phyloP scores from a whole-genome alignment of 495 filamentous ascomycete genomes.

The Gamarada debralockiae region DNA sequence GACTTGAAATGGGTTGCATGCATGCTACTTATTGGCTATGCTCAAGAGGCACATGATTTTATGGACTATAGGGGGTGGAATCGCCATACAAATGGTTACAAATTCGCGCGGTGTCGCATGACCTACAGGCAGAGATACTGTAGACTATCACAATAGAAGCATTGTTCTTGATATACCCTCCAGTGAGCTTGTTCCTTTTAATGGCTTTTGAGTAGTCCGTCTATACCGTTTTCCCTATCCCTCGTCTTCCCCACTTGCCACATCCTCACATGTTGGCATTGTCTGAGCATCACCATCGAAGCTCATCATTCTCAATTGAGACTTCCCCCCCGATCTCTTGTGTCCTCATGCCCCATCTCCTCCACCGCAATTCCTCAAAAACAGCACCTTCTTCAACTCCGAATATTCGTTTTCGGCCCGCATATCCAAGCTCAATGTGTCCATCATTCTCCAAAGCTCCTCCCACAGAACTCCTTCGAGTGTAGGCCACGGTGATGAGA shows the following conservation, averaged over 20 bases:
- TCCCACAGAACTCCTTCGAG: not conserved
- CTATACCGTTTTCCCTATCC: no score
- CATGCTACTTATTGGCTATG: no score
- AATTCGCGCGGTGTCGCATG: no score
- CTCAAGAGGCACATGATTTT: not conserved
- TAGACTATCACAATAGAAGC: conserved; percentile 8
- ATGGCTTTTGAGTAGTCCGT: no score
- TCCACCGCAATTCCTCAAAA: no score
- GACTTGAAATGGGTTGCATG: not conserved
- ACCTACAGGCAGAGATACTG: conserved; percentile 7
- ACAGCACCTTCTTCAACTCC: no score
- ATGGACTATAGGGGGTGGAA: not conserved
- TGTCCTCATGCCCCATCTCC: no score
- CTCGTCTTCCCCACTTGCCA: not conserved
- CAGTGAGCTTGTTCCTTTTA: not conserved
- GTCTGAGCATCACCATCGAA: no score
- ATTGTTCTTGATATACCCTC: conserved; percentile 1
- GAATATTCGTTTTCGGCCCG: not conserved
- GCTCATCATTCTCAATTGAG: no score
- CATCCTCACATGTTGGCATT: no score
- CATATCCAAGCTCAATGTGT: not conserved
- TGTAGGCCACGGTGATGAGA: conserved; percentile 1
- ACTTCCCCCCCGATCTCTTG: no score
- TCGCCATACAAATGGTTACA: not conserved
- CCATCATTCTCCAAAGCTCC: not conserved